Evolutionary conservation across 2,329 filamentous ascomycete species (phyloP), one percentile per base, ranked within the genome.

Genomic region (Trichoderma endophyticum): DNA sequence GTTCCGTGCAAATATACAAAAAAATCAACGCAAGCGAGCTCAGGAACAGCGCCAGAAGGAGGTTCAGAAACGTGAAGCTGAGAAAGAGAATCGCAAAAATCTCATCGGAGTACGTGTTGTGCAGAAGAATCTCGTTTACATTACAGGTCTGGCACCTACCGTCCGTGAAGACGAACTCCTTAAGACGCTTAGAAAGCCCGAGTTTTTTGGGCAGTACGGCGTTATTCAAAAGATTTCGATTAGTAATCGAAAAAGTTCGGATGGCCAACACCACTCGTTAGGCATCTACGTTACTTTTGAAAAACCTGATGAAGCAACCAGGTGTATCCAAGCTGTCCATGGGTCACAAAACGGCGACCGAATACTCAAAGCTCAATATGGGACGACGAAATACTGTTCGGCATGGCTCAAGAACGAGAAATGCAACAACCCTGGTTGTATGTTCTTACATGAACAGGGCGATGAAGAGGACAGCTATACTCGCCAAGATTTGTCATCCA

Each of bases 231-330:
- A 99, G 82, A 98, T 99, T 71, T 97, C 97, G 70, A 97, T 99
- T 75, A 98, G 95, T 86, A 98, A 97, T 81, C 90, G 94, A 54
- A 97, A 97, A 81, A 93, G 87, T 73, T 87, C 89, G 36, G 89
- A 91, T 78, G 88, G 88, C 34, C 87, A 95, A 74, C 93, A 94
- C 75, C 93, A 96, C 77, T 97, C 95, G 0, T 91, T 99, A 6
- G 96, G 96, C 61, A 95, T 99, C 65, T 99, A 99, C 79, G 96
- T 99, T n/a, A 99, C 96, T 0, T 99, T 98, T 80, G 92, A 96
- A 76, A 91, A 89, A 75, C 97, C 97, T 80, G 90, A 94, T 75
- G 96, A 98, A 82, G 96, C 96, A 18, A 92, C 92, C 54, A 90
- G 89, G 48, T 99, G 96, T 81, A 99, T 99, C 74, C 88, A 91